Evolutionary conservation across 257 asterid species (phyloP), one percentile per base, ranked within the genome.

Genomic region (Mitragyna speciosa): DNA sequence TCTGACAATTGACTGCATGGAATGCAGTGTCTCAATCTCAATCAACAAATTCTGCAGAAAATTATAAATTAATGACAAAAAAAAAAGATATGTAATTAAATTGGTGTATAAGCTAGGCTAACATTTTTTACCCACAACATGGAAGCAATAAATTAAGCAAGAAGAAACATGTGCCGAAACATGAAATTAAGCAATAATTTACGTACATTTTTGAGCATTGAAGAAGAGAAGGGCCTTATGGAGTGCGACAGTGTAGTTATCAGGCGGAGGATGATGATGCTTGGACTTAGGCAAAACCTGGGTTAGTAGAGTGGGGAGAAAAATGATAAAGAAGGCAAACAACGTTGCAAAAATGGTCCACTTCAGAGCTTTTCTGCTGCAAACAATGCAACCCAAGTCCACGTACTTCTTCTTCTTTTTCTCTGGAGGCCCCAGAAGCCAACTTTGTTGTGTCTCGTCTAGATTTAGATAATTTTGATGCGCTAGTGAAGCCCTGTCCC

Each of bases 121-220:
- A 36, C 41, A 14, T 7, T 36, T 31, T 36, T 68, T 2, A 1
- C 52, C 36, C 67, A 77, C 36, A 68, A 68, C 19, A 8, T 11
- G 20, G 41, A 36, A 11, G 31, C 39, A 17, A 11, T 24, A 8
- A 31, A 31, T 15, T 33, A 52, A 1, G 5, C 16, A 43, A 26
- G 1, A 6, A 78, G 16, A 12, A 26, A 22, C n/a, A n/a, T 26
- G 48, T 76, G 20, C 0, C 0, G 24, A 16, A 45, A 17, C 65
- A 61, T 6, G 48, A 56, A 31, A 49, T 0, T 20, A 54, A 72
- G 59, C 16, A 49, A 12, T 6, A 36, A 36, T 36, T 9, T 47
- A 87, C 98, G 82, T 92, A 93, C 99, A 95, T 68, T 95, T 95
- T 84, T 95, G 98, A 75, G 99, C 96, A 86, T 95, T 86, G 96